A percentile compares a stretch with the other conserved stretches of the same genome.
These are phyloP conservation scores for Solanum arcanum DNA, from an alignment of 257 asterid genomes.

Conservation along the genomic window DNA sequence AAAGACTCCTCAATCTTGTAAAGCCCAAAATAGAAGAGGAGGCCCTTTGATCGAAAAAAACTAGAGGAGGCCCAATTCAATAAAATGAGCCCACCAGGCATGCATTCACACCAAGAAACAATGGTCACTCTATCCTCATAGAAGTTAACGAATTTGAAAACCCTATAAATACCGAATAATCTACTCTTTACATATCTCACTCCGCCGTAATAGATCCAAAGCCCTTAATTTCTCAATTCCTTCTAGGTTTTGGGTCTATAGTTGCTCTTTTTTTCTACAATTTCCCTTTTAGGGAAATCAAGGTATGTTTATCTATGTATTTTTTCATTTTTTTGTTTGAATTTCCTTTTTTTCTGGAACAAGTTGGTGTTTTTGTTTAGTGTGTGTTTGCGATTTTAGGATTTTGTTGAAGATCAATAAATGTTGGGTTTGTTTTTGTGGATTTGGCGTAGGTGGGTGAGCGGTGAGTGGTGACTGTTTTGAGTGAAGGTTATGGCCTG, in stretches of 20 bases:
- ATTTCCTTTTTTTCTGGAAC: not conserved
- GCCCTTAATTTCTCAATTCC: not conserved
- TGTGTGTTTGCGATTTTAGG: not conserved
- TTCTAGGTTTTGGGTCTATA: not conserved
- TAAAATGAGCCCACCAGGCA: not conserved
- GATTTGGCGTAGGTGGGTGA: not conserved
- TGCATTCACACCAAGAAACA: not conserved
- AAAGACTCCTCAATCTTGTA: not conserved
- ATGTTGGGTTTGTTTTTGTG: not conserved
- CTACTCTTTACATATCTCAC: not conserved
- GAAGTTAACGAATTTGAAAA: not conserved
- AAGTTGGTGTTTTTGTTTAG: conserved; percentile 2
- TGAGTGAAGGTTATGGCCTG: conserved; percentile 22
- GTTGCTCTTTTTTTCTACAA: not conserved
- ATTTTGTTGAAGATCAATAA: not conserved
- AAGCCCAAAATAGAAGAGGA: not conserved
- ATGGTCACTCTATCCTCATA: not conserved
- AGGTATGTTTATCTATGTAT: not conserved
- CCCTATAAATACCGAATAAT: not conserved
- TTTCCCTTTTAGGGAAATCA: not conserved
- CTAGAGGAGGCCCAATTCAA: not conserved
- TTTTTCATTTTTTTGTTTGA: not conserved
- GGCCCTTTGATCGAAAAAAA: too few species aligned
- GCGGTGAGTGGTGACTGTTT: not conserved
- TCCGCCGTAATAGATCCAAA: not conserved